A percentile compares a stretch with the other conserved stretches of the same genome.
Evolutionary conservation across 208 protist genomes (phyloP).

Genomic region (Leishmania arabica): DNA sequence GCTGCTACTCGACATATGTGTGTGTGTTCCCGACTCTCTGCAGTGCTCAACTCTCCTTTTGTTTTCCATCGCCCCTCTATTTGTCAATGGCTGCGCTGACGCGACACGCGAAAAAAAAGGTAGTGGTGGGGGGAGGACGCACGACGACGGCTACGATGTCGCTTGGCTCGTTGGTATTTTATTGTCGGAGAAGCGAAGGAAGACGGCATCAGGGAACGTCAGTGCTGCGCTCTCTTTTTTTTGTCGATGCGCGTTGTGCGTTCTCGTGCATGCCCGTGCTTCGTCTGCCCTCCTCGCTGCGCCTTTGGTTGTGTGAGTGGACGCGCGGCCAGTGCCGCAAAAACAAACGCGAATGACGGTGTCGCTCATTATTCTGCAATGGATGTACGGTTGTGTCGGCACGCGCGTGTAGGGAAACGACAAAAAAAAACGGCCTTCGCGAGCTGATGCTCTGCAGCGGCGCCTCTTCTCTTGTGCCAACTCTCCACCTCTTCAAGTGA

Average conservation of each 20-base stretch:
- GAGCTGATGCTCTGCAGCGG: background rate
- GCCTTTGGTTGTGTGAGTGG: background rate
- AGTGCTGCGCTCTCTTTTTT: background rate
- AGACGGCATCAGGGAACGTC: no score
- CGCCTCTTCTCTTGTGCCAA: background rate
- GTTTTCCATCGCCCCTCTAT: background rate
- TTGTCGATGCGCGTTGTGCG: background rate
- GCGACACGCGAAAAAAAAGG: background rate
- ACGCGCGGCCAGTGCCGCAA: background rate
- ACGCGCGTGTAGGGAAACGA: background rate
- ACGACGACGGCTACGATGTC: background rate
- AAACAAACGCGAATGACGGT: no score
- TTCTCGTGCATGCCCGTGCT: background rate
- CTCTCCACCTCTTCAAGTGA: background rate
- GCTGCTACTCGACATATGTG: background rate
- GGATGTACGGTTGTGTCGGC: background rate
- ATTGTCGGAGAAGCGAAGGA: background rate
- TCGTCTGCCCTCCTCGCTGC: background rate
- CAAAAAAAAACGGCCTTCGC: background rate
- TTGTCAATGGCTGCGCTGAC: background rate
- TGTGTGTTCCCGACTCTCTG: background rate
- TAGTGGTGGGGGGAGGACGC: background rate
- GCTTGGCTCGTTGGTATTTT: background rate
- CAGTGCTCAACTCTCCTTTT: background rate
- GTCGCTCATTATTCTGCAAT: background rate